Conservation (phyloP, 2,329 filamentous ascomycete species). For the Bipolaris sorokiniana region DNA sequence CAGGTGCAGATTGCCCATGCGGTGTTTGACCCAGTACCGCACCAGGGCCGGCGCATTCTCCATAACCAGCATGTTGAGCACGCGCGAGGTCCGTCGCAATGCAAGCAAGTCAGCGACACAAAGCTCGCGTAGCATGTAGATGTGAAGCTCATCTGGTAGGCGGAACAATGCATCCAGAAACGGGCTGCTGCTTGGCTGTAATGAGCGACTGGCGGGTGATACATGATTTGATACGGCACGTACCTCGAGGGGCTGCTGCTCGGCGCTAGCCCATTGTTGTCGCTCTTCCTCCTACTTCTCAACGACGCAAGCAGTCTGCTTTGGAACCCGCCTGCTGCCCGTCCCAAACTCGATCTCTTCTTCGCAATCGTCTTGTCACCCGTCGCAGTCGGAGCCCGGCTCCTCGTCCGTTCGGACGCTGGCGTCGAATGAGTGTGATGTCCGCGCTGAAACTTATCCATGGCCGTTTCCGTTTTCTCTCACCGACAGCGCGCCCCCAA, state of each 20-base stretch:
- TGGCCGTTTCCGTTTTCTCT: constrained; percentile 12
- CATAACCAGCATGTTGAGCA: constrained; percentile 41
- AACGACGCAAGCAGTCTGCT: constrained; percentile 43
- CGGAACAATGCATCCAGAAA: constrained; percentile 43
- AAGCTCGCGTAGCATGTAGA: constrained; percentile 43
- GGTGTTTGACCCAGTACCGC: constrained; percentile 44
- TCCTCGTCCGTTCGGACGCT: constrained; percentile 26
- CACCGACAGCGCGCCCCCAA: background rate
- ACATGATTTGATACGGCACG: constrained; percentile 2
- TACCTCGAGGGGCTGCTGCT: constrained; percentile 34
- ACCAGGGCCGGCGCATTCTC: constrained; percentile 43
- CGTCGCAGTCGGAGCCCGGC: constrained; percentile 18
- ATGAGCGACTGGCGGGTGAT: constrained; percentile 3
- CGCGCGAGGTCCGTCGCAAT: constrained; percentile 39
- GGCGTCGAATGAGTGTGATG: constrained; percentile 7
- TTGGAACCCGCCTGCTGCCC: constrained; percentile 43
- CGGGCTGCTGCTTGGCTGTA: constrained; percentile 25
- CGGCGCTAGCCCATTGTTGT: constrained; percentile 24
- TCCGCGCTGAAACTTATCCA: constrained; percentile 36
- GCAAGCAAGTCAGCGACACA: constrained; percentile 44
- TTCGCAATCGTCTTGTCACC: constrained; percentile 27
- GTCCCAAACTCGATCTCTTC: constrained; percentile 41
- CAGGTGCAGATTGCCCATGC: constrained; percentile 43
- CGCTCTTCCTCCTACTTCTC: constrained; percentile 34
- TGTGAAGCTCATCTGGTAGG: constrained; percentile 44